Evolutionary conservation across 2,329 filamentous ascomycete genomes (phyloP).

Genomic region (Pseudofabraea citricarpa): DNA sequence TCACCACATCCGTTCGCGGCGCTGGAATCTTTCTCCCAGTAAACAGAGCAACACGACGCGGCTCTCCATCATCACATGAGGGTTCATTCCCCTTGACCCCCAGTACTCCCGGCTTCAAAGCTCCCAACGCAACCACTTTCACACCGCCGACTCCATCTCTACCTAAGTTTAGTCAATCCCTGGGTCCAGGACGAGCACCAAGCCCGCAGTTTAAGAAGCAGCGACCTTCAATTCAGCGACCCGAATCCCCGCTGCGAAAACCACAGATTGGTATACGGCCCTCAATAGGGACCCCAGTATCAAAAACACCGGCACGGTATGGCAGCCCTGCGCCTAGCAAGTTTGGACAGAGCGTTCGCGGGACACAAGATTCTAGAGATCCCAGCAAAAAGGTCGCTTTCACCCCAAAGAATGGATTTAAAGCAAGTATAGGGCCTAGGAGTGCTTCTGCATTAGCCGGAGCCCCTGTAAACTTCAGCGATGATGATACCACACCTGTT

Average conservation of each 20-base stretch:
- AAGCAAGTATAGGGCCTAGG: slow-evolving; percentile 47
- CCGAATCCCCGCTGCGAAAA: slow-evolving; percentile 78
- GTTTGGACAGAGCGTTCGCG: slow-evolving; percentile 60
- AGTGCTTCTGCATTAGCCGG: slow-evolving; percentile 56
- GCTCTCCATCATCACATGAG: slow-evolving; percentile 47
- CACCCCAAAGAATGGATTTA: slow-evolving; percentile 41
- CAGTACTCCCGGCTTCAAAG: slow-evolving; percentile 54
- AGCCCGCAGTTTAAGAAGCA: slow-evolving; percentile 69
- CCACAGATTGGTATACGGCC: slow-evolving; percentile 53
- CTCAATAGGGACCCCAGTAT: slow-evolving; percentile 49
- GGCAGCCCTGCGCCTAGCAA: slow-evolving; percentile 58
- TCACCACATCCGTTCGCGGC: slow-evolving; percentile 70
- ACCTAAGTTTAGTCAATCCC: slow-evolving; percentile 82
- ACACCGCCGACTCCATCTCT: slow-evolving; percentile 62
- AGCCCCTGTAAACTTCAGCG: slow-evolving; percentile 40
- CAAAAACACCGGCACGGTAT: slow-evolving; percentile 50
- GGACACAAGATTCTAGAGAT: slow-evolving; percentile 48
- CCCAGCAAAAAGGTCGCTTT: slow-evolving; percentile 48
- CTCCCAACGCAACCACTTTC: slow-evolving; percentile 44
- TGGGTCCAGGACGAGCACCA: slow-evolving; percentile 64
- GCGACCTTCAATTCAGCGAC: slow-evolving; percentile 75
- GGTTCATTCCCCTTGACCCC: slow-evolving; percentile 62
- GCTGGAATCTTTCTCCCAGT: slow-evolving; percentile 92
- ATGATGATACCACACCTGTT: slow-evolving; percentile 53
- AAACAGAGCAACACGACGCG: slow-evolving; percentile 69